Conservation (phyloP, 1,284 basidiomycete species). For the Sanghuangporus weigelae region DNA sequence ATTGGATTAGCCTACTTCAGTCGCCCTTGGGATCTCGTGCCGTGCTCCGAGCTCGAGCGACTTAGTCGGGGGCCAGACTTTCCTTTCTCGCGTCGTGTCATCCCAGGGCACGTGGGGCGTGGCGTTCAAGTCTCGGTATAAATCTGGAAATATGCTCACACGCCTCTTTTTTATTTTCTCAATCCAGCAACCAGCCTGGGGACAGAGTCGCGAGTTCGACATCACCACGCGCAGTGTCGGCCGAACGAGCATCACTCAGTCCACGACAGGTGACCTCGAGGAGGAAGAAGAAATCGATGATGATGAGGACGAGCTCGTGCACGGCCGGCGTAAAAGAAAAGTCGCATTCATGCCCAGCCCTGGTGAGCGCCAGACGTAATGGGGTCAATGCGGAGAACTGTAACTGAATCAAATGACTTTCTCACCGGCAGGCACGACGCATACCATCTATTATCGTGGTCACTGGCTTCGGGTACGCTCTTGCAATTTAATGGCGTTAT, state of each 20-base stretch:
- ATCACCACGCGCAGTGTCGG: conserved; percentile 71
- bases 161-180: neutral
- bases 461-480: conserved; percentile 73
- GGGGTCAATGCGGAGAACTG: conserved; percentile 11
- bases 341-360: conserved; percentile 71
- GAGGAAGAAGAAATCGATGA: conserved; percentile 67
- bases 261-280: conserved; percentile 68
- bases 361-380: conserved; percentile 46
- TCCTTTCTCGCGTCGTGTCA: neutral
- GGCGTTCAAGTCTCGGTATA: neutral
- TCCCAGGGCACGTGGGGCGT: neutral
- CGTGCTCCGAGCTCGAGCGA: neutral
- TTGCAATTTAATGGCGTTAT: conserved; percentile 15
- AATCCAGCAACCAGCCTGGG: conserved; percentile 76
- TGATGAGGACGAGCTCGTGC: conserved; percentile 48
- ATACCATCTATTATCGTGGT: conserved; percentile 81
- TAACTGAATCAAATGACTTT: conserved; percentile 1
- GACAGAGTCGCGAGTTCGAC: conserved; percentile 78
- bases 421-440: conserved; percentile 59
- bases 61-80: neutral
- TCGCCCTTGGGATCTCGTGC: neutral
- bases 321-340: conserved; percentile 67
- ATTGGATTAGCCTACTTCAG: neutral
- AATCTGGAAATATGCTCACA: neutral
- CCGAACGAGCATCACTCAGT: conserved; percentile 55